A percentile compares a stretch with the other conserved stretches of the same genome.
These are phyloP conservation scores for Magnolia officinalis DNA, from an alignment of 164 flowering plant species.

Conservation along the genomic window DNA sequence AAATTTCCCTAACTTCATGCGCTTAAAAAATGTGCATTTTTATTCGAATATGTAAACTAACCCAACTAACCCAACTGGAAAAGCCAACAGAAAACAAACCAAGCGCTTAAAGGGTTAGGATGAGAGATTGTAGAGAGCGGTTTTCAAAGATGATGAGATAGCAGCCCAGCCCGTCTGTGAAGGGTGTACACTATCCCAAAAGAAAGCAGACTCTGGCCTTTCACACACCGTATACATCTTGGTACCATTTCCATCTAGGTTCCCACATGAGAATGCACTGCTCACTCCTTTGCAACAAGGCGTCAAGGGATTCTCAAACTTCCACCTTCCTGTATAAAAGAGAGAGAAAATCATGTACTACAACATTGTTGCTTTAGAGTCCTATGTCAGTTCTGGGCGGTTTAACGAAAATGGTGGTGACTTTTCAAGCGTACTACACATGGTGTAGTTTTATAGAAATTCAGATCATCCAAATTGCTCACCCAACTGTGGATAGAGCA, in stretches of 20 bases:
- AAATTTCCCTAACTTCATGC: too few species aligned
- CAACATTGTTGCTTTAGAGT: too few species aligned
- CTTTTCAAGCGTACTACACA: not conserved
- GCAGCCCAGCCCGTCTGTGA: constrained; percentile 56
- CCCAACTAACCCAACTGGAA: too few species aligned
- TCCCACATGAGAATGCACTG: constrained; percentile 34
- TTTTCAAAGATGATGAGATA: constrained; percentile 20
- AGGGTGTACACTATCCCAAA: constrained; percentile 67
- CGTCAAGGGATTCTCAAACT: constrained; percentile 15
- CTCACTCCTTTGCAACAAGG: constrained; percentile 19
- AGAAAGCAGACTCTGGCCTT: constrained; percentile 36
- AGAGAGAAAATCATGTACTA: not conserved
- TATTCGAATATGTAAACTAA: too few species aligned
- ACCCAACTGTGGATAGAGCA: too few species aligned
- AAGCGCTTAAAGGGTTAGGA: not conserved
- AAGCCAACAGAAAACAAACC: too few species aligned
- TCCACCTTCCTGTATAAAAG: constrained; percentile 1
- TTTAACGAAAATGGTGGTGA: not conserved
- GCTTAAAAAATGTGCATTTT: too few species aligned
- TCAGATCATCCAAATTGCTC: too few species aligned
- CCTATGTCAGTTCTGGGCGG: not conserved
- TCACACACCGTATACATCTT: constrained; percentile 45
- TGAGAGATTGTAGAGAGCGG: not conserved
- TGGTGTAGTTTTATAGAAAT: not conserved
- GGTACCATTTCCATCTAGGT: constrained; percentile 30